Evolutionary conservation across 495 filamentous ascomycete species (phyloP), one percentile per base, ranked within the genome.

Genomic region (Penicillium fimorum): DNA sequence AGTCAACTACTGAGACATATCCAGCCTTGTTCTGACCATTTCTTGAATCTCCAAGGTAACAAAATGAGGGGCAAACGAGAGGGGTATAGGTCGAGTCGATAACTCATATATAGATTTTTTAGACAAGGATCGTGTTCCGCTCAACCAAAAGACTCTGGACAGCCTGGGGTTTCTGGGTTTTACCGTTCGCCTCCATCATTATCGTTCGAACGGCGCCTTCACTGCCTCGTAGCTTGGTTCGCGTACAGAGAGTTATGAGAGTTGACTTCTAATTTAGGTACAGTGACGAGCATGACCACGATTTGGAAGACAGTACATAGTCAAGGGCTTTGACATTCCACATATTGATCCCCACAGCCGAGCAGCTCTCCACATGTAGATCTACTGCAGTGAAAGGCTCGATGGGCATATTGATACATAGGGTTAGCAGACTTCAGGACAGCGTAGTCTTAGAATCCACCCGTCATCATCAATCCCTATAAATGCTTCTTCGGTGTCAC

Each of bases 21-120:
- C 8, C 13, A 22, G 13, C 1, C 29, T 20, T 45, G 1, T 20
- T 12, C 10, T 10, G 29, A 45, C 1, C 30, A 30, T 54, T 17
- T 4, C 32, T 46, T 17, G 0, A 25, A 18, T 54, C 6, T 27
- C 32, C 52, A 47, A 47, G 42, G 52, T 18, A 45, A 46, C 43
- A 5, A 54, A 9, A 44, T 27, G 37, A 44, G 47, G 53, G 30
- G 18, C 4, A 49, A 56, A 59, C 33, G 55, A 56, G 52, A 49
- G 17, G 12, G 18, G 13, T 11, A 9, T 20, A 38, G 11, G 15
- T 17, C 25, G 30, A 12, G 51, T 57, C 18, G 45, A 61, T 61
- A 37, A 33, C 15, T 32, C 20, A 27, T 37, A 37, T 29, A 53
- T 45, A 47, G 45, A 2, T 13, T 33, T 9, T 38, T 38, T 15